Conservation (phyloP, 495 filamentous ascomycete species). For the Penicillium macrosclerotiorum region DNA sequence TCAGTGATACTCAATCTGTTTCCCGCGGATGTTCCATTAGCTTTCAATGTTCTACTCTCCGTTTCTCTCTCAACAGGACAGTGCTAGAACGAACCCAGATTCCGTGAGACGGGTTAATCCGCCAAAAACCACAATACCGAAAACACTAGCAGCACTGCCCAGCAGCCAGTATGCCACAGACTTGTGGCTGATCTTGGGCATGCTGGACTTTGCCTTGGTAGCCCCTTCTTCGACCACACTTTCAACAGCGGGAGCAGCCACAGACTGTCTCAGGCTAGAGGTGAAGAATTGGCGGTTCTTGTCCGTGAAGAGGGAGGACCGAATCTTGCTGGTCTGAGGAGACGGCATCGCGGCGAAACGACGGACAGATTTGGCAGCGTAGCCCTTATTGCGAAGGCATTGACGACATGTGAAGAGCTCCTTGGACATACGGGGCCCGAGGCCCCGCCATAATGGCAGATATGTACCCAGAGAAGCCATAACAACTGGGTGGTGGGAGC, state of each 20-base stretch:
- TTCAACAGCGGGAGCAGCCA: conserved; percentile 22
- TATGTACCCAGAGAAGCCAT: conserved; percentile 40
- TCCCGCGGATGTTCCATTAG: conserved; percentile 19
- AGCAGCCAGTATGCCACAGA: conserved; percentile 88
- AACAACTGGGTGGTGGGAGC: conserved; percentile 11
- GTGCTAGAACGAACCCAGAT: conserved; percentile 67
- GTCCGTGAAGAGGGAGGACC: conserved; percentile 24
- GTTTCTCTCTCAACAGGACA: not conserved
- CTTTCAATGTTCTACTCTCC: not conserved
- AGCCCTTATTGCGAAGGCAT: conserved; percentile 49
- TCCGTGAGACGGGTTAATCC: conserved; percentile 92
- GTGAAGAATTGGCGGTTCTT: conserved; percentile 35
- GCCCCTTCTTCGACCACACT: conserved; percentile 21
- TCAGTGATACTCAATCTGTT: conserved; percentile 92
- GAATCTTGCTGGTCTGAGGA: conserved; percentile 26
- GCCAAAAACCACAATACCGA: conserved; percentile 94
- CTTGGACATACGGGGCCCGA: conserved; percentile 50
- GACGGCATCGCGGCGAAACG: conserved; percentile 29
- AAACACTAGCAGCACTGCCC: conserved; percentile 85
- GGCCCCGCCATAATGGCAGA: conserved; percentile 30
- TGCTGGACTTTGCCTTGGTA: conserved; percentile 45
- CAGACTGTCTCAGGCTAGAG: conserved; percentile 22
- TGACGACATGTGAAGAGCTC: conserved; percentile 62
- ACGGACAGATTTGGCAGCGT: conserved; percentile 35
- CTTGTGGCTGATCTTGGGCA: conserved; percentile 71